Evolutionary conservation across 306 rosid genomes (phyloP).

Genomic region (Quercus rubra): DNA sequence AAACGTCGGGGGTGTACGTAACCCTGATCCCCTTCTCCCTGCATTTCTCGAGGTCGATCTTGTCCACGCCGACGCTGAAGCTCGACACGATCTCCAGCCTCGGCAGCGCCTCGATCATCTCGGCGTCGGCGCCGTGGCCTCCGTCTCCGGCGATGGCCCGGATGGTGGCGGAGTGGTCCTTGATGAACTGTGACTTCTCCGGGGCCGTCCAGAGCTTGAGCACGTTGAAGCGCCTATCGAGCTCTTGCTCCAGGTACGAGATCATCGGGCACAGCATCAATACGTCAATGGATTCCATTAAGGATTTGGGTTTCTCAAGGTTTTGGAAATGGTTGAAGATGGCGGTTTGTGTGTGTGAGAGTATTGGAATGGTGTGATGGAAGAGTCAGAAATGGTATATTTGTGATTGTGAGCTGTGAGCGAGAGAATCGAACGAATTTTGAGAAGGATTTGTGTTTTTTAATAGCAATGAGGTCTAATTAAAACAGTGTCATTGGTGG

Average conservation of each 20-base stretch:
- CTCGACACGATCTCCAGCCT: slow-evolving; percentile 68
- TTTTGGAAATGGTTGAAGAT: too few species aligned
- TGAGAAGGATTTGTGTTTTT: too few species aligned
- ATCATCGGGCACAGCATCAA: slow-evolving; percentile 33
- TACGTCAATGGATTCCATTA: too few species aligned
- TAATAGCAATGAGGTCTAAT: too few species aligned
- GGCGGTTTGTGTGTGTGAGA: too few species aligned
- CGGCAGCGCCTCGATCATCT: slow-evolving; percentile 53
- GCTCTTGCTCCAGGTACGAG: slow-evolving; percentile 64
- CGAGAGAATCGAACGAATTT: too few species aligned
- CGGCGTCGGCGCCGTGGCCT: slow-evolving; percentile 44
- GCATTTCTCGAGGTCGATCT: slow-evolving; percentile 53
- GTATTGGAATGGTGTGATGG: too few species aligned
- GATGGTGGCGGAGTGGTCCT: slow-evolving; percentile 42
- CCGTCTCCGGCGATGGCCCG: slow-evolving; percentile 58
- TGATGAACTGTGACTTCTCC: slow-evolving; percentile 26
- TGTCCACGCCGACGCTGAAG: slow-evolving; percentile 76
- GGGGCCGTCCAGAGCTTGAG: slow-evolving; percentile 45
- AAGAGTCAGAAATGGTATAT: too few species aligned
- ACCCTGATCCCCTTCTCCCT: slow-evolving; percentile 69
- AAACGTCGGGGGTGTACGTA: slow-evolving; percentile 73
- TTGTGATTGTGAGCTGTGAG: too few species aligned
- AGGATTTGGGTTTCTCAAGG: too few species aligned
- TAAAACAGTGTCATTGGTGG: too few species aligned
- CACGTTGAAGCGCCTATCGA: slow-evolving; percentile 66